Conservation (phyloP, 2,329 filamentous ascomycete genomes). For the Venturia aucupariae region DNA sequence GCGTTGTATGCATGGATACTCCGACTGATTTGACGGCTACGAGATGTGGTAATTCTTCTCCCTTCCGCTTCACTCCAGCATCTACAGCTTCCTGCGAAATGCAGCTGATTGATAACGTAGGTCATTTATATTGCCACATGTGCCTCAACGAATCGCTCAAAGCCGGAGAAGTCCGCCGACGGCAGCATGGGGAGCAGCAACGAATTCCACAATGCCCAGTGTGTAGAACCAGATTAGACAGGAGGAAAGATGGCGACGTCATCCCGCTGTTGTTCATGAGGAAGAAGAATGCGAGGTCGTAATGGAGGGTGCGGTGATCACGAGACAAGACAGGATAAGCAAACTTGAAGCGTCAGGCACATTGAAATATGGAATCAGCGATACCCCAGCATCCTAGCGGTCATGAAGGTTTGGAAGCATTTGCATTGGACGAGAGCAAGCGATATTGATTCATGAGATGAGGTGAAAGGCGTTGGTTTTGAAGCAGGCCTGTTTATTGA, state of each 20-base stretch:
- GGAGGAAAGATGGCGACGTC: slow-evolving; percentile 31
- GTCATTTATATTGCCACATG: slow-evolving; percentile 55
- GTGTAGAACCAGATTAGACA: slow-evolving; percentile 35
- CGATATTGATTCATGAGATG: neutral
- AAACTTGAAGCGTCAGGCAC: neutral
- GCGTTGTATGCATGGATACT: slow-evolving; percentile 56
- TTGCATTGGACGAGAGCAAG: neutral
- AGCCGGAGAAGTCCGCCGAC: slow-evolving; percentile 42
- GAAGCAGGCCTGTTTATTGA: neutral
- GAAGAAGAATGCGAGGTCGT: slow-evolving; percentile 16
- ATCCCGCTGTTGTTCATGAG: slow-evolving; percentile 35
- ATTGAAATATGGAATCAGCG: neutral
- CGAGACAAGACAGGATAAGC: too few relatives aligned
- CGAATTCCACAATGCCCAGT: slow-evolving; percentile 39
- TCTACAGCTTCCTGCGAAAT: neutral
- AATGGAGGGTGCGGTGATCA: neutral
- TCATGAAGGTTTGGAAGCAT: neutral
- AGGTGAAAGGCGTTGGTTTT: neutral
- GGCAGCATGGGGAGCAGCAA: slow-evolving; percentile 26
- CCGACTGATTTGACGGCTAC: slow-evolving; percentile 52
- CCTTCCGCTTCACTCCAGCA: neutral
- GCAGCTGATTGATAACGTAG: slow-evolving; percentile 26
- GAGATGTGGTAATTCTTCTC: slow-evolving; percentile 43
- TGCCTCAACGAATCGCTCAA: slow-evolving; percentile 53
- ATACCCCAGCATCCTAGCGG: neutral